Conservation (phyloP, 2,329 filamentous ascomycete genomes). For the Pseudocercospora vitis region DNA sequence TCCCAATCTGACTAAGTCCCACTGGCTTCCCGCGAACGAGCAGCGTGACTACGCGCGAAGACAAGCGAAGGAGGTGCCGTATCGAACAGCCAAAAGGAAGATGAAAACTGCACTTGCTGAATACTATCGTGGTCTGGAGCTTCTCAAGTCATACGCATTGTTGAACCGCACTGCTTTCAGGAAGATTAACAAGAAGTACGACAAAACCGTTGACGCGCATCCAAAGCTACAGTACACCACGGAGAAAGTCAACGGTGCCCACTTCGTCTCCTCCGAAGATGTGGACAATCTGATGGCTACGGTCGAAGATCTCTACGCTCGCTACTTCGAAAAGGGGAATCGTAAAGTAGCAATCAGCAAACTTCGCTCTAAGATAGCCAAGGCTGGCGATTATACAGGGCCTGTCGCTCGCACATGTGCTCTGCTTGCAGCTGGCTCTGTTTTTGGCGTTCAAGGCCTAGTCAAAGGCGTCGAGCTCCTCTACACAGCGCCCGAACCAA, state of each 20-base stretch:
- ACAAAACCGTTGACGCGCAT: conserved; percentile 80
- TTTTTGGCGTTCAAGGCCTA: conserved; percentile 47
- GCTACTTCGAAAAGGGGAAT: conserved; percentile 92
- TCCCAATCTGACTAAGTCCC: conserved; percentile 36
- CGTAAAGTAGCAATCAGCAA: conserved; percentile 88
- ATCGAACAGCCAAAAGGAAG: conserved; percentile 85
- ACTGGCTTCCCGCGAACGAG: conserved; percentile 27
- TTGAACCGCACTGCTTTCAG: conserved; percentile 91
- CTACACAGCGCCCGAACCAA: conserved; percentile 7
- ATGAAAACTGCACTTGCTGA: conserved; percentile 89
- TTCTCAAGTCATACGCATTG: conserved; percentile 86
- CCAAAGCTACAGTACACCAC: conserved; percentile 80
- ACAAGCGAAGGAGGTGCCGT: conserved; percentile 63
- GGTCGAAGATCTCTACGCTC: conserved; percentile 87
- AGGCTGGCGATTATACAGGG: conserved; percentile 59
- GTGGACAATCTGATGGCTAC: conserved; percentile 76
- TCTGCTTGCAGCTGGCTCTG: conserved; percentile 43
- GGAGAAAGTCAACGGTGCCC: conserved; percentile 84
- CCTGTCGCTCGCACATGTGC: conserved; percentile 60
- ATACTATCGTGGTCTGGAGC: conserved; percentile 86
- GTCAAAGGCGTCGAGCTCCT: conserved; percentile 39
- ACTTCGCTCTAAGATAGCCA: conserved; percentile 68
- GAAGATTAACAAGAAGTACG: conserved; percentile 98
- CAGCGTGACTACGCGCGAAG: conserved; percentile 47
- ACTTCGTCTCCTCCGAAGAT: conserved; percentile 87